These are phyloP conservation scores for Hanseniaspora mollemarum DNA, from an alignment of 805 yeast genomes.

Conservation along the genomic window DNA sequence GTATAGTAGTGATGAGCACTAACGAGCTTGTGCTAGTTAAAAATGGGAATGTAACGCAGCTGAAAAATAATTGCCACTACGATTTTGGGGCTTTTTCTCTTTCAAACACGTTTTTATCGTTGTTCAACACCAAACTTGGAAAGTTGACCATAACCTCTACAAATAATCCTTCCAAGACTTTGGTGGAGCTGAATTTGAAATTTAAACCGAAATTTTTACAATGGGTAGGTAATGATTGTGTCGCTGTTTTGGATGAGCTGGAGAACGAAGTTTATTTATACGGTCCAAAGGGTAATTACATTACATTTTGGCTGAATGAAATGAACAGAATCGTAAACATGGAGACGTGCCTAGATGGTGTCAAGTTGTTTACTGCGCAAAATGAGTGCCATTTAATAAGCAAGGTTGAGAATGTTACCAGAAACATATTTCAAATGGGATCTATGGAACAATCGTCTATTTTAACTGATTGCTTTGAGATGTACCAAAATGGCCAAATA, in stretches of 20 bases:
- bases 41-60: neutral
- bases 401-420: conserved; percentile 47
- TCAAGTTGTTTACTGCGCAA: conserved; percentile 49
- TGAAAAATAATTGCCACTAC: neutral
- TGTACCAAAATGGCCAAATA: conserved; percentile 42
- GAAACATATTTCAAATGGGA: conserved; percentile 66
- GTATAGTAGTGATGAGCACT: conserved; percentile 1
- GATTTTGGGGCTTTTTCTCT: conserved; percentile 10
- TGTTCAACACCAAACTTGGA: conserved; percentile 1
- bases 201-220: conserved; percentile 32
- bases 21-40: neutral
- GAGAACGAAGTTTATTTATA: conserved; percentile 55
- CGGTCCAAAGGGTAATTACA: conserved; percentile 50
- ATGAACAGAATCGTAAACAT: conserved; percentile 27
- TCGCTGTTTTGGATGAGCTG: conserved; percentile 41
- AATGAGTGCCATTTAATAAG: conserved; percentile 49
- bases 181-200: conserved; percentile 24
- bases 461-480: conserved; percentile 62
- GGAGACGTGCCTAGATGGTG: conserved; percentile 54
- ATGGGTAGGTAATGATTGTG: conserved; percentile 85
- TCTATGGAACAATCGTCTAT: conserved; percentile 76
- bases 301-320: conserved; percentile 40
- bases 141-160: neutral
- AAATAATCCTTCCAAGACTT: conserved; percentile 19
- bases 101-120: conserved; percentile 1